These are phyloP conservation scores for Pseudogymnoascus pannorum DNA, from an alignment of 2,329 filamentous ascomycete genomes.

Conservation along the genomic window DNA sequence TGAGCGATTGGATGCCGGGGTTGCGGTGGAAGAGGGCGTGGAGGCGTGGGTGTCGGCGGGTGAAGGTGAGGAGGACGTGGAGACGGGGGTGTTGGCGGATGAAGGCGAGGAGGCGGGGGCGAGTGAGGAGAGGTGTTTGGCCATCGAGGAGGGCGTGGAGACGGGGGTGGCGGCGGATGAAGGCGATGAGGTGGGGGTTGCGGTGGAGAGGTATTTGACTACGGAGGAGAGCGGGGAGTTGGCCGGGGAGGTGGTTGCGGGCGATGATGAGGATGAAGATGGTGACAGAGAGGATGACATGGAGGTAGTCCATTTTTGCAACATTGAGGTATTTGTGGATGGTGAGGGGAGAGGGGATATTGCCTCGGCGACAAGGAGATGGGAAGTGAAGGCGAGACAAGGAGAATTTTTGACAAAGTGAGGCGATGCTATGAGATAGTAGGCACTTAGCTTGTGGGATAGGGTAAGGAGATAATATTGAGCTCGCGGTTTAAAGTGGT, in stretches of 20 bases:
- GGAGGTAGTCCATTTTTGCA: background rate
- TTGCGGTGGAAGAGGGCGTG: background rate
- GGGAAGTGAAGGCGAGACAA: background rate
- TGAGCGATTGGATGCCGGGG: background rate
- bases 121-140: too few species aligned
- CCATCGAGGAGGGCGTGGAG: background rate
- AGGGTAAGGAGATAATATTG: background rate
- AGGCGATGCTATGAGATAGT: background rate
- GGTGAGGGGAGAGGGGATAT: background rate
- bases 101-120: background rate
- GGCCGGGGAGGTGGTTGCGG: background rate
- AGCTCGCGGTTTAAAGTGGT: background rate
- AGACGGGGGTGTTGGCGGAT: background rate
- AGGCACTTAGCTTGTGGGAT: background rate
- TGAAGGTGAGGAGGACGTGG: background rate
- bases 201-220: too few species aligned
- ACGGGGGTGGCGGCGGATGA: background rate
- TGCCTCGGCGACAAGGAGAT: background rate
- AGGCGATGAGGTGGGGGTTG: background rate
- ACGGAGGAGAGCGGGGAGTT: background rate
- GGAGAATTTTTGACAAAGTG: background rate
- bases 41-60: background rate
- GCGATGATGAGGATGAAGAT: background rate
- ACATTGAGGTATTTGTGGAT: too few species aligned
- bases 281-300: background rate